Evolutionary conservation across 225 moss, liverwort and hornwort genomes (phyloP).

Genomic region (Sphagnum contortum): DNA sequence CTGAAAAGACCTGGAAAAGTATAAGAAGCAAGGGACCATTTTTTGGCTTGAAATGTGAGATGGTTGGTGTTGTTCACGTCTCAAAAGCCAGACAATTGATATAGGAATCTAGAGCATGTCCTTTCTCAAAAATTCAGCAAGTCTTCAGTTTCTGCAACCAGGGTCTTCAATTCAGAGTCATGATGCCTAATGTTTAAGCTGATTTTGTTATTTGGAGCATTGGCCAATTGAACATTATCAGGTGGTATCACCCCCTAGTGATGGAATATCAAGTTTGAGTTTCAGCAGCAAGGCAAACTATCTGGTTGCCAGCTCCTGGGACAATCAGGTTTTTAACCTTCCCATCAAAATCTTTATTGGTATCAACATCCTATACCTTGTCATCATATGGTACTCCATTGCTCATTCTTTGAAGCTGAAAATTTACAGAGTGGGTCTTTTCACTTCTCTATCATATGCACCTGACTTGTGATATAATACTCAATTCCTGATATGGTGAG

Average conservation of each 20-base stretch:
- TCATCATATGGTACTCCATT: too few species aligned
- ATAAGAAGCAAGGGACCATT: too few species aligned
- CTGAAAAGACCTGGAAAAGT: too few species aligned
- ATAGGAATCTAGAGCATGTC: too few species aligned
- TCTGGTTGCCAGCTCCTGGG: slow-evolving; percentile 89
- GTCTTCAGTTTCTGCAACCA: too few species aligned
- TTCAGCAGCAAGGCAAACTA: slow-evolving; percentile 92
- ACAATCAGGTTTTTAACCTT: slow-evolving; percentile 59
- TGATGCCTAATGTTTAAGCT: too few species aligned
- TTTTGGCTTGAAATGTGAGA: too few species aligned
- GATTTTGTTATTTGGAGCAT: too few species aligned
- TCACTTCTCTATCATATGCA: background rate
- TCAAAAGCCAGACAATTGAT: too few species aligned
- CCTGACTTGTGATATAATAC: background rate
- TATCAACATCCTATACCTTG: background rate
- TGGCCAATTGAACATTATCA: slow-evolving; percentile 7
- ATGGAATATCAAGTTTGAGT: slow-evolving; percentile 80
- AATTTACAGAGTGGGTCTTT: background rate
- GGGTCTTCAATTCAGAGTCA: too few species aligned
- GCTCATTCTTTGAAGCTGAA: background rate
- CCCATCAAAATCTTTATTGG: background rate
- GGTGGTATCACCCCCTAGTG: slow-evolving; percentile 79
- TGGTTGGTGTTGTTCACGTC: too few species aligned
- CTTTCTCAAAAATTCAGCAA: too few species aligned
- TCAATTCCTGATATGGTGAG: background rate